phyloP scores from a whole-genome alignment of 2,329 filamentous ascomycete species.

The Mycosphaerella arachidis region DNA sequence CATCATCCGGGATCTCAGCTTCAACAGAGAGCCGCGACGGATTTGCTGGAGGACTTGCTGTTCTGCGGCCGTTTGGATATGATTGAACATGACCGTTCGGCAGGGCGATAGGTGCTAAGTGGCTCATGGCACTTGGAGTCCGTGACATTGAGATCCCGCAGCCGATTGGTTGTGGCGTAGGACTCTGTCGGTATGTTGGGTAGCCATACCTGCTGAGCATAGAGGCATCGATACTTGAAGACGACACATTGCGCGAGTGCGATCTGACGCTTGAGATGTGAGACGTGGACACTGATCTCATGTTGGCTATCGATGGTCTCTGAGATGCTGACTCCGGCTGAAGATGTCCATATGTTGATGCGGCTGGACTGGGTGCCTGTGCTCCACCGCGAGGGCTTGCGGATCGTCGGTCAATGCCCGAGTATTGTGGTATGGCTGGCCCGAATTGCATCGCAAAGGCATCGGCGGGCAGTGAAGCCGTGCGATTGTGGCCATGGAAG shows the following conservation, averaged over 20 bases:
- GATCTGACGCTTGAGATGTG: conserved; percentile 26
- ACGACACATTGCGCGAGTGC: conserved; percentile 31
- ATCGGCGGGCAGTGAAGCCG: conserved; percentile 28
- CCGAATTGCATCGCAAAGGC: conserved; percentile 26
- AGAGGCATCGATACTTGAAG: conserved; percentile 32
- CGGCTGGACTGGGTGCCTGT: conserved; percentile 16
- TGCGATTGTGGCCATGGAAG: conserved; percentile 23
- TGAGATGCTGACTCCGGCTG: conserved; percentile 17
- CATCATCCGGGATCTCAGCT: conserved; percentile 33
- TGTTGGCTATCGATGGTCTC: conserved; percentile 24
- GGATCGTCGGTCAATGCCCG: conserved; percentile 21
- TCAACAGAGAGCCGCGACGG: conserved; percentile 42
- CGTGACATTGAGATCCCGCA: conserved; percentile 26
- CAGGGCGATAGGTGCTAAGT: conserved; percentile 33
- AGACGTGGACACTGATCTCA: conserved; percentile 27
- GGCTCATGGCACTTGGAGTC: conserved; percentile 34
- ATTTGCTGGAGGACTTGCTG: conserved; percentile 36
- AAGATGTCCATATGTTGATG: conserved; percentile 21
- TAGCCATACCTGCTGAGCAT: conserved; percentile 61
- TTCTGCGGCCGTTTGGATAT: conserved; percentile 27
- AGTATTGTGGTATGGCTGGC: conserved; percentile 15
- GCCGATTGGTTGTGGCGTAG: conserved; percentile 32
- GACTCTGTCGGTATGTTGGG: conserved; percentile 63
- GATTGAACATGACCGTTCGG: conserved; percentile 29
- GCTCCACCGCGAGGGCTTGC: conserved; percentile 23